Evolutionary conservation across 2,329 filamentous ascomycete species (phyloP), one percentile per base, ranked within the genome.

Genomic region (Delphinella strobiligena): DNA sequence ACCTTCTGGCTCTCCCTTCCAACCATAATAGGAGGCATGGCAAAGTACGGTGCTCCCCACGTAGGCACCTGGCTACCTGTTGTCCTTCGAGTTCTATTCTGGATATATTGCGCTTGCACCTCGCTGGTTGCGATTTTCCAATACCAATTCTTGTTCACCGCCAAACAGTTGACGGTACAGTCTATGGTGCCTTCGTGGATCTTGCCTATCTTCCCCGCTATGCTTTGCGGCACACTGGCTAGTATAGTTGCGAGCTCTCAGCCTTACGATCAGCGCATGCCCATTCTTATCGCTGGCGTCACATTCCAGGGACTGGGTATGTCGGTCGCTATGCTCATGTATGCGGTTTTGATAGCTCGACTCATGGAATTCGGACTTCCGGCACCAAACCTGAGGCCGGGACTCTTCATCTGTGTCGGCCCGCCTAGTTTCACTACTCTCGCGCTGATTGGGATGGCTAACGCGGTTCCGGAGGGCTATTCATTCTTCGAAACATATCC

Each of bases 1-100:
- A 63, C 64, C 4, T 59, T 68, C 49, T 67, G 38, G 38, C 38
- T 46, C n/a, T 42, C 38, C n/a, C 10, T 44, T 4, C 39, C 38
- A 5, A 18, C 78, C 1, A 67, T 86, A 41, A 72, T 87, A 45
- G 75, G 74, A 4, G 71, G 74, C 38, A 74, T 78, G 0, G 71
- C 82, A 36, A 64, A 67, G 4, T 86, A 84, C 52, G 78, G 72
- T 19, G 72, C 80, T 16, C 69, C 73, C 0, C 56, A 65, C 1
- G 60, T 69, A 11, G 71, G 72, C 1, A 48, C 60, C 0, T 70
- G 71, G 49, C 69, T 82, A 5, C 59, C 69, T 1, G 69, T 68
- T 53, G 69, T 66, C 0, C 68, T 84, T 4, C 67, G 77, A 39
- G 65, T 77, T 0, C 66, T 74, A 4, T 88, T 84, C 56, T 88